Percentiles rank a stretch among this genome's conserved stretches.
These are phyloP conservation scores for Globisporangium abappressorium DNA, from an alignment of 352 stramenopile genomes.

Conservation along the genomic window DNA sequence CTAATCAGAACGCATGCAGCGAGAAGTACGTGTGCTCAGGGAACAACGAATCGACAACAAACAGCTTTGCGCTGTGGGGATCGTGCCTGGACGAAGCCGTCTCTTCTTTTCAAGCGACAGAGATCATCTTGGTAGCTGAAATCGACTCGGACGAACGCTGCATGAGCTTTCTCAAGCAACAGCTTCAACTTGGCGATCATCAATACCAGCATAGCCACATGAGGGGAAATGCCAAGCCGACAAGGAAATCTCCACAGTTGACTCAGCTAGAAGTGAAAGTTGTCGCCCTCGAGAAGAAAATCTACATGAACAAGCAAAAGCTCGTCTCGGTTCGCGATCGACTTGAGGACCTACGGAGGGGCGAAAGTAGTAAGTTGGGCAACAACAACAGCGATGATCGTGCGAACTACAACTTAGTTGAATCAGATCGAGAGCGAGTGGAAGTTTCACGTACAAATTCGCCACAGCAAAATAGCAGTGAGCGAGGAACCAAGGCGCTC, in stretches of 20 bases:
- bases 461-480: neutral
- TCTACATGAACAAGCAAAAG: neutral
- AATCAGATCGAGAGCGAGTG: neutral
- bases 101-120: slow-evolving; percentile 28
- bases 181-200: slow-evolving; percentile 12
- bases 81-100: slow-evolving; percentile 12
- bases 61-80: neutral
- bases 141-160: slow-evolving; percentile 39
- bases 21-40: neutral
- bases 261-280: slow-evolving; percentile 2
- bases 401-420: too few species aligned
- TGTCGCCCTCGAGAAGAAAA: slow-evolving; percentile 2
- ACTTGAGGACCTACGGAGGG: neutral
- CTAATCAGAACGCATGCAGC: neutral
- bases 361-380: neutral
- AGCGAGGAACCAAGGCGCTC: neutral
- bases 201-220: neutral
- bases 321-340: neutral
- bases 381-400: neutral
- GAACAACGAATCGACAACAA: neutral
- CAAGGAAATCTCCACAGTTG: neutral
- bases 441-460: neutral
- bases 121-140: slow-evolving; percentile 37
- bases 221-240: neutral
- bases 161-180: slow-evolving; percentile 27